These are phyloP conservation scores for Corymbia citriodora DNA, from an alignment of 441 rosid species.

Conservation along the genomic window DNA sequence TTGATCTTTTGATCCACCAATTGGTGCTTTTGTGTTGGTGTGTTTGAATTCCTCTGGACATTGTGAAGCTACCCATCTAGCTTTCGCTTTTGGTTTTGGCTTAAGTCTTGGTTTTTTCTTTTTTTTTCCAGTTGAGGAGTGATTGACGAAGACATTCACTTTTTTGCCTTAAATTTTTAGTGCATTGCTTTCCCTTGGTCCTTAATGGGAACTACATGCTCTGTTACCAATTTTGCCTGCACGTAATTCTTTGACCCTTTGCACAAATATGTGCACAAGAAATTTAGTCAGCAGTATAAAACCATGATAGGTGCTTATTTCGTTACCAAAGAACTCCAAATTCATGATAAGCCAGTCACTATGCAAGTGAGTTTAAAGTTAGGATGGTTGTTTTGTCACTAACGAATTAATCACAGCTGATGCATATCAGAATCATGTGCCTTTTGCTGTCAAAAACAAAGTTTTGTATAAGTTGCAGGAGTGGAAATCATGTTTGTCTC, in stretches of 20 bases:
- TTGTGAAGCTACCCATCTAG: background rate
- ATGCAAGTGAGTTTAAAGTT: slow-evolving; percentile 48
- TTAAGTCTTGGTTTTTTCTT: background rate
- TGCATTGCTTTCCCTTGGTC: background rate
- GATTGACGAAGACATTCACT: background rate
- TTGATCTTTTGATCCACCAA: background rate
- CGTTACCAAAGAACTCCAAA: slow-evolving; percentile 89
- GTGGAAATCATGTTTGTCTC: background rate
- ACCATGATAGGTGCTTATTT: slow-evolving; percentile 98
- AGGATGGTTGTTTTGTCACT: background rate
- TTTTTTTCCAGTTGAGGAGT: background rate
- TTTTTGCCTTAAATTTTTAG: background rate
- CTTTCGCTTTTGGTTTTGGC: background rate
- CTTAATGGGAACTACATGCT: background rate
- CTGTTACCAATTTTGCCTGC: background rate
- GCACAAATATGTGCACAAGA: slow-evolving; percentile 84
- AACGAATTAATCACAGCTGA: background rate
- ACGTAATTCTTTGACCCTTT: slow-evolving; percentile 24
- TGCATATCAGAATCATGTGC: background rate
- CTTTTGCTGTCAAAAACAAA: background rate
- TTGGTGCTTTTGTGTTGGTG: background rate
- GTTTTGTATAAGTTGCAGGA: background rate
- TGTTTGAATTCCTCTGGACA: background rate
- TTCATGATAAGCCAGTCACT: slow-evolving; percentile 86
- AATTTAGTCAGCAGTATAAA: slow-evolving; percentile 91